phyloP scores from a whole-genome alignment of 1,284 basidiomycete species.

The Gomphus bonarii region DNA sequence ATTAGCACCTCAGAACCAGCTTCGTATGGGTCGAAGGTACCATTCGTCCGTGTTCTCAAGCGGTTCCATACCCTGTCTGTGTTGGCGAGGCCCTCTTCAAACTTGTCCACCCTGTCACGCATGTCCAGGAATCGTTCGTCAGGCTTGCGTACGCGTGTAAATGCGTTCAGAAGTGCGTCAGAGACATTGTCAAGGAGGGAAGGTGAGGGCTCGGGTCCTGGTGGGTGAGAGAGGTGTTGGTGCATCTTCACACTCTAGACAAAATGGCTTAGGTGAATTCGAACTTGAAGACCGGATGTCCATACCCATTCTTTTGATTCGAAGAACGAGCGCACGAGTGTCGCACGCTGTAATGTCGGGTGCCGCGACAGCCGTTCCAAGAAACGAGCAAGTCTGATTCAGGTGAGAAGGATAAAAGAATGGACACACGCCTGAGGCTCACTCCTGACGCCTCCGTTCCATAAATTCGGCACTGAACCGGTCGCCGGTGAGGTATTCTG shows the following conservation, averaged over 20 bases:
- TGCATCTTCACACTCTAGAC: constrained; percentile 89
- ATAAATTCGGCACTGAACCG: constrained; percentile 96
- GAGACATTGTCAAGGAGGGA: constrained; percentile 91
- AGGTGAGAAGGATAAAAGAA: constrained; percentile 9
- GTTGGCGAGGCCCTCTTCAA: constrained; percentile 79
- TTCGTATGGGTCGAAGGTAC: constrained; percentile 44
- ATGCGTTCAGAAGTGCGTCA: constrained; percentile 92
- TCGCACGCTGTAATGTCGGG: constrained; percentile 89
- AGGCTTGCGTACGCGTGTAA: constrained; percentile 90
- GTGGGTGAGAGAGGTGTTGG: constrained; percentile 83
- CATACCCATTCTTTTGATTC: constrained; percentile 95
- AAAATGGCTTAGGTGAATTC: background rate
- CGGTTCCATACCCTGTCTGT: constrained; percentile 78
- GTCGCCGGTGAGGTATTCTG: constrained; percentile 96
- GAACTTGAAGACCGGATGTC: constrained; percentile 16
- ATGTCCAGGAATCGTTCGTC: constrained; percentile 92
- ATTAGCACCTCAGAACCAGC: constrained; percentile 19
- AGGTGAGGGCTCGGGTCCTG: constrained; percentile 64
- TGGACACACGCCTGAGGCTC: constrained; percentile 23
- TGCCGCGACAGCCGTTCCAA: constrained; percentile 85
- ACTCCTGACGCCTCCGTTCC: constrained; percentile 87
- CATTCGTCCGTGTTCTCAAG: constrained; percentile 69
- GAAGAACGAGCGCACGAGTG: constrained; percentile 84
- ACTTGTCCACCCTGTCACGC: constrained; percentile 86
- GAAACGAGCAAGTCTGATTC: constrained; percentile 79